phyloP scores from a whole-genome alignment of 2,329 filamentous ascomycete species.

The Berkeleyomyces rouxiae region DNA sequence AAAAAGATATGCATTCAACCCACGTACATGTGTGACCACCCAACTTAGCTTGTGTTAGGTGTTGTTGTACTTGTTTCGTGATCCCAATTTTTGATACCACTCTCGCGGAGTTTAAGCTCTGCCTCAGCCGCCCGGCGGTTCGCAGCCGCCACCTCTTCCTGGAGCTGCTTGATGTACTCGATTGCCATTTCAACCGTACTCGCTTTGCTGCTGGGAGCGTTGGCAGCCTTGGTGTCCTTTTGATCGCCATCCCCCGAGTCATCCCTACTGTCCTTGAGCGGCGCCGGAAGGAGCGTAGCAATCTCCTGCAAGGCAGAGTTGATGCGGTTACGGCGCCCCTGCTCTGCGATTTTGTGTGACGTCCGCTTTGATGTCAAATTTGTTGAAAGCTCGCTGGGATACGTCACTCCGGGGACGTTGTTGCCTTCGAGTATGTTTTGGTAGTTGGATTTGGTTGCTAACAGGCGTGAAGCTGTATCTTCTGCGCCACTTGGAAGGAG shows the following conservation, averaged over 20 bases:
- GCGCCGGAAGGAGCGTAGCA: constrained; percentile 61
- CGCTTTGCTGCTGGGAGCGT: constrained; percentile 70
- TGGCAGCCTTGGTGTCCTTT: constrained; percentile 27
- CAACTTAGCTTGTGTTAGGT: constrained; percentile 9
- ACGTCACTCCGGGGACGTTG: constrained; percentile 73
- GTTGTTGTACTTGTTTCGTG: constrained; percentile 20
- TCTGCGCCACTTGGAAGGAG: constrained; percentile 51
- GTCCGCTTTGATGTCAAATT: constrained; percentile 93
- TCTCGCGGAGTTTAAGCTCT: constrained; percentile 38
- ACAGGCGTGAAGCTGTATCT: constrained; percentile 50
- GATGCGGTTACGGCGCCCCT: constrained; percentile 86
- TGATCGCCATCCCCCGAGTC: constrained; percentile 30
- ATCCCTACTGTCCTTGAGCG: constrained; percentile 27
- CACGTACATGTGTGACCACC: not conserved
- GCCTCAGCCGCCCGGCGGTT: constrained; percentile 46
- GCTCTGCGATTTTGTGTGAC: constrained; percentile 94
- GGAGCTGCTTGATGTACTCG: constrained; percentile 76
- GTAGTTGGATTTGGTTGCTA: constrained; percentile 93
- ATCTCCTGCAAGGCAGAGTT: constrained; percentile 89
- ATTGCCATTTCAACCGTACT: constrained; percentile 97
- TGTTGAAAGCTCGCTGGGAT: constrained; percentile 78
- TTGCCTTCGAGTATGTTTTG: constrained; percentile 94
- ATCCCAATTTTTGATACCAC: constrained; percentile 16
- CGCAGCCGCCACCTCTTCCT: constrained; percentile 52
- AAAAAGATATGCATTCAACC: too few species aligned